A percentile compares a stretch with the other conserved stretches of the same genome.
phyloP scores from a whole-genome alignment of 192 early-diverging fungal species.

The Coemansia sp. region DNA sequence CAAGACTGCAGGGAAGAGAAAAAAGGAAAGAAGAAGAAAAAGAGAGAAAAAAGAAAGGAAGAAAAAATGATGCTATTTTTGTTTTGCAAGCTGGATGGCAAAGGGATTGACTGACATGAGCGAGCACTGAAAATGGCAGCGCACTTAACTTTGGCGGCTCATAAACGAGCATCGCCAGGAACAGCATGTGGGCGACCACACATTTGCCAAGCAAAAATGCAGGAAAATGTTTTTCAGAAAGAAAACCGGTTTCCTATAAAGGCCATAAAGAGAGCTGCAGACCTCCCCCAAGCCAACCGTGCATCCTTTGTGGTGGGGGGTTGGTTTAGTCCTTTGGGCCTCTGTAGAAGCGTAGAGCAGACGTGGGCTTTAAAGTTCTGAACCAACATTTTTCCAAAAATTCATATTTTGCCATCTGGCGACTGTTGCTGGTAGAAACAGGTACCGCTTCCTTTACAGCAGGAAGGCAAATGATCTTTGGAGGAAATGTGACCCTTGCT shows the following conservation, averaged over 20 bases:
- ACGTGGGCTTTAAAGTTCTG: no score
- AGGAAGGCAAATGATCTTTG: not conserved
- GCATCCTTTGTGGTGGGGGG: no score
- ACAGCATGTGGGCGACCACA: not conserved
- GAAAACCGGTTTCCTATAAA: slow-evolving; percentile 4
- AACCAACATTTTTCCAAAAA: no score
- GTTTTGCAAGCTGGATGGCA: not conserved
- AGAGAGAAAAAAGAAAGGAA: slow-evolving; percentile 17
- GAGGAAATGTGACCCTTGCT: not conserved
- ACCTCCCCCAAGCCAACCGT: no score
- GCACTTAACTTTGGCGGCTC: not conserved
- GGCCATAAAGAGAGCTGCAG: no score
- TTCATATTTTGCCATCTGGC: no score
- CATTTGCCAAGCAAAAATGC: slow-evolving; percentile 3
- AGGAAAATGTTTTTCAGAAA: slow-evolving; percentile 10
- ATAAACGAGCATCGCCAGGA: slow-evolving; percentile 1
- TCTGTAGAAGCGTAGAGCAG: no score
- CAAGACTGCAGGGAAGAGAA: slow-evolving; percentile 10
- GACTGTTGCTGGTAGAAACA: not conserved
- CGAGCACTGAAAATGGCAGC: slow-evolving; percentile 2
- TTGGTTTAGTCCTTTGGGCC: no score
- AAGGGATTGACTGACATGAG: not conserved
- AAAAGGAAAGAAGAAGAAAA: slow-evolving; percentile 17
- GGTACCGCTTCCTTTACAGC: not conserved
- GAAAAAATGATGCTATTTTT: slow-evolving; percentile 6